These are phyloP conservation scores for Pleurotus sapidus DNA, from an alignment of 768 basidiomycete species.

Conservation along the genomic window DNA sequence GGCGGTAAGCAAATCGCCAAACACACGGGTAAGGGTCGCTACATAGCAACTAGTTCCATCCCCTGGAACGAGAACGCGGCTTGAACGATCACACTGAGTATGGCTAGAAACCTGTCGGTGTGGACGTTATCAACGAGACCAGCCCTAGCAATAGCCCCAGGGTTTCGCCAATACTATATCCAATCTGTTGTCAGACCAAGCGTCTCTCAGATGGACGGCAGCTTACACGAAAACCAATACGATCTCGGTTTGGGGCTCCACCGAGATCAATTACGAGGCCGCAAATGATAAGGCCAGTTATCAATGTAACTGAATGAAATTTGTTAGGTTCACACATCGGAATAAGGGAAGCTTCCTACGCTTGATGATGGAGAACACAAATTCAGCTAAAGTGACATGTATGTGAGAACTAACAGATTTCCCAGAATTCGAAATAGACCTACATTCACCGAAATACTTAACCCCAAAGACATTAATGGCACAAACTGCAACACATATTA, in stretches of 20 bases:
- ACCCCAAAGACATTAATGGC: slow-evolving; percentile 69
- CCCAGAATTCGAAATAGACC: slow-evolving; percentile 6
- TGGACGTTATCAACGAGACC: slow-evolving; percentile 40
- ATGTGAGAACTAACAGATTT: slow-evolving; percentile 1
- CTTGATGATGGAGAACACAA: slow-evolving; percentile 65
- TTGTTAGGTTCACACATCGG: not conserved
- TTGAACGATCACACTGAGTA: slow-evolving; percentile 42
- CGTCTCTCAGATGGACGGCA: slow-evolving; percentile 8
- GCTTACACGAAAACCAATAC: slow-evolving; percentile 64
- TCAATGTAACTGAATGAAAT: slow-evolving; percentile 44
- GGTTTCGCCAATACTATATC: slow-evolving; percentile 64
- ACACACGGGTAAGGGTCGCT: slow-evolving; percentile 13
- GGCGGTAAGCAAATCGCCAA: not conserved
- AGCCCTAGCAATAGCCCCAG: slow-evolving; percentile 53
- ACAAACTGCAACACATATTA: slow-evolving; percentile 49
- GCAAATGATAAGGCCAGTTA: slow-evolving; percentile 55
- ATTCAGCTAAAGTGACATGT: slow-evolving; percentile 45
- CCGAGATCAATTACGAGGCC: slow-evolving; percentile 77
- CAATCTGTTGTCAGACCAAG: not conserved
- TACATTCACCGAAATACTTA: slow-evolving; percentile 67
- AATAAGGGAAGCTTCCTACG: slow-evolving; percentile 30
- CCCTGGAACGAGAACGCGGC: slow-evolving; percentile 77
- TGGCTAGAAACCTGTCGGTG: slow-evolving; percentile 44
- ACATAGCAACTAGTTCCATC: slow-evolving; percentile 75
- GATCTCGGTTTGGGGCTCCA: slow-evolving; percentile 65